A percentile compares a stretch with the other conserved stretches of the same genome.
phyloP scores from a whole-genome alignment of 108 stramenopile genomes.

The Cyclostephanos tholiformis region DNA sequence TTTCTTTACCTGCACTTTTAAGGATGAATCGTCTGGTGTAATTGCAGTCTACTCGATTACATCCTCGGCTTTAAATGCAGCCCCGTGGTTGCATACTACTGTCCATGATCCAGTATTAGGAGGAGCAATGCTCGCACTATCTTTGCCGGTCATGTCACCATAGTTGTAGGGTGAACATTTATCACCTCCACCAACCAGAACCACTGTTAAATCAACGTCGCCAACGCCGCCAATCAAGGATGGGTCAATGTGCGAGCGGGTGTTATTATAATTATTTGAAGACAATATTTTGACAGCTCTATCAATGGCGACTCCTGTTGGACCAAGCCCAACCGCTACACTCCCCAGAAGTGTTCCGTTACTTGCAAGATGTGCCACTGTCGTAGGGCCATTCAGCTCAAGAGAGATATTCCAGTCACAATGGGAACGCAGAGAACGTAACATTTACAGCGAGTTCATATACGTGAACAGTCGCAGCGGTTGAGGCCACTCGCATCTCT shows the following conservation, averaged over 20 bases:
- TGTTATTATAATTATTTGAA: neutral
- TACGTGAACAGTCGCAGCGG: too few relatives aligned
- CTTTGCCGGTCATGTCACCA: neutral
- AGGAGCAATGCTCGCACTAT: neutral
- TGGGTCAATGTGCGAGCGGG: neutral
- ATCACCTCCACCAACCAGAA: neutral
- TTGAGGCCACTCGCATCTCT: too few relatives aligned
- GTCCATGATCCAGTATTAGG: slow-evolving; percentile 3
- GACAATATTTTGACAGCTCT: neutral
- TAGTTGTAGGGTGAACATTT: slow-evolving; percentile 4
- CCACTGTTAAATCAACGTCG: neutral
- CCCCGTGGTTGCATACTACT: neutral
- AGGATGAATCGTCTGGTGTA: neutral
- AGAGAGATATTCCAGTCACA: too few relatives aligned
- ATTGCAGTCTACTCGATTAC: neutral
- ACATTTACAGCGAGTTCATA: too few relatives aligned
- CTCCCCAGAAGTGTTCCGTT: neutral
- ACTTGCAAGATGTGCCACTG: neutral
- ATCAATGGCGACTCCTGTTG: neutral
- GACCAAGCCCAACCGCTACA: neutral
- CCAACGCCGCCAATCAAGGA: neutral
- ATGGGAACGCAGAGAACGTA: too few relatives aligned
- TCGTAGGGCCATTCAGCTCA: too few relatives aligned
- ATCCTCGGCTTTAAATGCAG: neutral
- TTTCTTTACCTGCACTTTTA: neutral